Evolutionary conservation across 2,329 filamentous ascomycete genomes (phyloP), one percentile per base, ranked within the genome.

Genomic region (Colletotrichum euphorbiae): DNA sequence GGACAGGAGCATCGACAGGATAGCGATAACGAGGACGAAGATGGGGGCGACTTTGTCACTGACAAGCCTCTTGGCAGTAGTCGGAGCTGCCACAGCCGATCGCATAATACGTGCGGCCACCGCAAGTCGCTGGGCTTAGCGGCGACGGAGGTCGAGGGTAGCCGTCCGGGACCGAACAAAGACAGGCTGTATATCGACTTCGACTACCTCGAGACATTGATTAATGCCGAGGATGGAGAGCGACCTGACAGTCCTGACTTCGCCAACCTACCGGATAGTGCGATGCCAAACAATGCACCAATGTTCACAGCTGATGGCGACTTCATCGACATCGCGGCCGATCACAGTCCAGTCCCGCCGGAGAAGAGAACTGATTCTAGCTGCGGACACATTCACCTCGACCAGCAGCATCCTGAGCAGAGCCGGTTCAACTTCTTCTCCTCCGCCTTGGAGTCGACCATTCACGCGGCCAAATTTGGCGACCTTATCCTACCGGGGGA

Each of bases 351-450:
- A 0, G 31, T 66, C 40, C 28, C 76, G 0, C 77, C 80, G 13
- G 88, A 90, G 74, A 89, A 89, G 73, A 73, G 72, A 77, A 13
- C 33, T 4, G 48, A 31, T 7, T 9, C 3, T 1, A 42, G 21
- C 46, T 33, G 33, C 15, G 38, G 62, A 73, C 73, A 61, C 60
- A 67, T 9, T 1, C 46, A 21, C 60, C 4, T 66, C 9, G 71
- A 70, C 12, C 76, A 73, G 9, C 74, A 75, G 13, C 78, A 80
- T 43, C 77, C 85, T 43, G 90, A 93, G 65, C 86, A 88, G 38
- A 96, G 94, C 76, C 89, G 95, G 7, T 98, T 97, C 82, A 96
- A 94, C 70, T 98, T 98, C 81, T 99, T 99, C 80, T 97, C 94
- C 0, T 98, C 96, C 0, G 93, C 96, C 60, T 91, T 93, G 79